Percentiles rank a stretch among this genome's conserved stretches.
These are phyloP conservation scores for Gossypium ekmanianum DNA, from an alignment of 345 rosid genomes.

Conservation along the genomic window DNA sequence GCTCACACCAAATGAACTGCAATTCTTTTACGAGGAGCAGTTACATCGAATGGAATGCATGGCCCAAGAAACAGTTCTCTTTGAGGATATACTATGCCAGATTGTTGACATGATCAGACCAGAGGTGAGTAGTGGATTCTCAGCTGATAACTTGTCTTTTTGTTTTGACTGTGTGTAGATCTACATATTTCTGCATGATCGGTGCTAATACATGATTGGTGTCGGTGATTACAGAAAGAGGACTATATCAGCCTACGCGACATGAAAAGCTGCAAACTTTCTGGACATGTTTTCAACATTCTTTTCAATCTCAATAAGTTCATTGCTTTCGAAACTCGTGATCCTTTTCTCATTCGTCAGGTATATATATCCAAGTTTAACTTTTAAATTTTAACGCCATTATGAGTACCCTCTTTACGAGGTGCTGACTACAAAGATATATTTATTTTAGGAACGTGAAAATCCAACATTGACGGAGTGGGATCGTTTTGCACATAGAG, in stretches of 20 bases:
- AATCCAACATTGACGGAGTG: constrained; percentile 70
- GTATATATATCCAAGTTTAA: constrained; percentile 19
- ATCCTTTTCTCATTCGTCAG: constrained; percentile 80
- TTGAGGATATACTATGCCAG: constrained; percentile 82
- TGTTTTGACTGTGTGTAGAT: not conserved
- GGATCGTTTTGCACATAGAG: constrained; percentile 74
- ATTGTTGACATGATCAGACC: constrained; percentile 90
- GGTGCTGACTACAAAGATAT: not conserved
- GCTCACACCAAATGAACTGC: constrained; percentile 75
- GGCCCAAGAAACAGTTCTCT: constrained; percentile 74
- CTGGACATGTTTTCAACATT: constrained; percentile 75
- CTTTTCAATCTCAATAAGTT: constrained; percentile 88
- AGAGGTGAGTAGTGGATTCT: constrained; percentile 43
- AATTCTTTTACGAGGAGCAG: constrained; percentile 88
- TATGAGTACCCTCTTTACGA: not conserved
- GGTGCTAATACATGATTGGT: not conserved
- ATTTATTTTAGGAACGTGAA: constrained; percentile 48
- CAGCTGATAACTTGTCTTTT: not conserved
- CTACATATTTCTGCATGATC: not conserved
- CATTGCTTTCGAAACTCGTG: constrained; percentile 80
- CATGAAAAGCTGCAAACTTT: constrained; percentile 61
- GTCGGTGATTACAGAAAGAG: constrained; percentile 45
- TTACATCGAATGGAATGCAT: constrained; percentile 82
- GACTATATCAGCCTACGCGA: constrained; percentile 62
- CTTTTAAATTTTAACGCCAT: not conserved